Evolutionary conservation across 129 eudicot species (phyloP).

Genomic region (Lonicera japonica): DNA sequence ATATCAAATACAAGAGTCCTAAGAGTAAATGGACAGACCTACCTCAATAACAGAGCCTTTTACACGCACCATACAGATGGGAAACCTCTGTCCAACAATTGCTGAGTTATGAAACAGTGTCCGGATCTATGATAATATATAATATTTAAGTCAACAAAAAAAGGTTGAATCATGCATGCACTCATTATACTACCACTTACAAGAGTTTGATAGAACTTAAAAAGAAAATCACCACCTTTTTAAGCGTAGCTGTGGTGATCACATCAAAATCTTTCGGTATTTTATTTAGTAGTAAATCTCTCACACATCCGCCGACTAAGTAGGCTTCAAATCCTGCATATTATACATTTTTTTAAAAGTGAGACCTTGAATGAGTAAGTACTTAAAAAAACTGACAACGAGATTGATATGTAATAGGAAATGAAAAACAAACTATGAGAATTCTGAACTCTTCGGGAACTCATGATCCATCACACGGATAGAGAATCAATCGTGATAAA

Average conservation of each 20-base stretch:
- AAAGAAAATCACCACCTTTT: conserved; percentile 33
- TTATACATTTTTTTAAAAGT: not conserved
- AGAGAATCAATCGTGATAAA: too few species aligned
- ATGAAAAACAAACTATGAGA: not conserved
- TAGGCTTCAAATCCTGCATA: conserved; percentile 76
- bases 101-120: conserved; percentile 36
- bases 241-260: conserved; percentile 71
- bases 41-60: conserved; percentile 67
- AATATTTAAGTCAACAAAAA: conserved; percentile 7
- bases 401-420: not conserved
- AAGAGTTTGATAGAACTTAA: conserved; percentile 11
- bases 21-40: conserved; percentile 21
- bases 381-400: not conserved
- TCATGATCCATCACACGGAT: not conserved
- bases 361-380: not conserved
- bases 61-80: conserved; percentile 59
- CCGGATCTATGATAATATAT: conserved; percentile 35
- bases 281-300: conserved; percentile 76
- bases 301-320: conserved; percentile 97
- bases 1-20: conserved; percentile 3
- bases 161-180: not conserved
- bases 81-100: conserved; percentile 72
- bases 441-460: not conserved
- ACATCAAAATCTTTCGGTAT: conserved; percentile 90
- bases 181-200: not conserved